phyloP scores from a whole-genome alignment of 768 basidiomycete genomes.

The Russula emetica region DNA sequence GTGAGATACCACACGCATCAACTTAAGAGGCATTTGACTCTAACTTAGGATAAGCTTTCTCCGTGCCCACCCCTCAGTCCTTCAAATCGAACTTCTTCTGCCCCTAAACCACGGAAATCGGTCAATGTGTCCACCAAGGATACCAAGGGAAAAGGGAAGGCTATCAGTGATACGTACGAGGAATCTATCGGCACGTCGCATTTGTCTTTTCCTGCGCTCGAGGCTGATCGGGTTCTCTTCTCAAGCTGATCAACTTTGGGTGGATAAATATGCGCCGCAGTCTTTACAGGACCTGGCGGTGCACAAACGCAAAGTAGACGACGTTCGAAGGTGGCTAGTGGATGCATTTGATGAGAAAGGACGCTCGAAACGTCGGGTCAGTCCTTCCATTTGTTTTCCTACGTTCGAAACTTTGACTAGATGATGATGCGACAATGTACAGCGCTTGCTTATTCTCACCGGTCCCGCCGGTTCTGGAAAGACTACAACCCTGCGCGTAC shows the following conservation, averaged over 20 bases:
- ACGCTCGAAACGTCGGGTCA: conserved; percentile 70
- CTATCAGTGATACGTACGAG: neutral
- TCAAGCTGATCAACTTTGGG: conserved; percentile 33
- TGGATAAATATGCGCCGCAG: conserved; percentile 35
- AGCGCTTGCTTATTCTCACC: conserved; percentile 82
- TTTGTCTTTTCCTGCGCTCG: neutral
- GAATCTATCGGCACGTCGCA: conserved; percentile 5
- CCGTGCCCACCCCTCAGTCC: conserved; percentile 2
- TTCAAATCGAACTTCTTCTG: conserved; percentile 1
- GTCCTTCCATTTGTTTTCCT: conserved; percentile 30
- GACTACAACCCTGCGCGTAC: conserved; percentile 74
- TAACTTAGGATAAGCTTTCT: conserved; percentile 21
- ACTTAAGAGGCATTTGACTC: neutral
- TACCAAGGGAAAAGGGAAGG: conserved; percentile 31
- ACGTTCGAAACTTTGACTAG: neutral
- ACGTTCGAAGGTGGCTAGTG: conserved; percentile 67
- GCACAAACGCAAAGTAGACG: conserved; percentile 73
- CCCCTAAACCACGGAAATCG: neutral
- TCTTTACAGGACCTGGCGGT: conserved; percentile 69
- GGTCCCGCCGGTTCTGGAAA: conserved; percentile 91
- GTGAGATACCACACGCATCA: conserved; percentile 11
- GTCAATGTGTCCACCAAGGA: conserved; percentile 14
- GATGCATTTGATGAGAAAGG: conserved; percentile 71
- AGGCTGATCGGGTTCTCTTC: neutral
- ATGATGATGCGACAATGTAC: neutral